Evolutionary conservation across 148 eudicot genomes (phyloP).

Genomic region (Rhododendron molle): DNA sequence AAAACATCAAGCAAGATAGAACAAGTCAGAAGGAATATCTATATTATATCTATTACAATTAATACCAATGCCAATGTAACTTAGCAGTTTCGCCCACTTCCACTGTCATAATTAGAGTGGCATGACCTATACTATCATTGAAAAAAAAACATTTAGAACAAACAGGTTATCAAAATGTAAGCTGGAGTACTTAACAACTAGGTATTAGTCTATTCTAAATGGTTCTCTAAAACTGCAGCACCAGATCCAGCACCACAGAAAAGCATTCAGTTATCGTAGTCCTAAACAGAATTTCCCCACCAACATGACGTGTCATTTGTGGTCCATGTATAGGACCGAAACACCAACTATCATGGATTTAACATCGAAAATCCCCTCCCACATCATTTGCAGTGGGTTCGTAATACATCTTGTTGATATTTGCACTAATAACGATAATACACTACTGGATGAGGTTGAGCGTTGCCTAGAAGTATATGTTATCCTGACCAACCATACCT

Average conservation of each 20-base stretch:
- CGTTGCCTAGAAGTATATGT: neutral
- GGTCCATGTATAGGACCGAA: neutral
- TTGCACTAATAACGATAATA: neutral
- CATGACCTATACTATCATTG: neutral
- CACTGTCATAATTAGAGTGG: neutral
- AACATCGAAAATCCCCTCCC: neutral
- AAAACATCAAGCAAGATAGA: conserved; percentile 4
- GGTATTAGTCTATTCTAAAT: neutral
- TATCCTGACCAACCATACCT: neutral
- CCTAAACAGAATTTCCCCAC: neutral
- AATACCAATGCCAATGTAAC: neutral
- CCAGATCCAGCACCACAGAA: neutral
- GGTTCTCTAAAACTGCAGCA: neutral
- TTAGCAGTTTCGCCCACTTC: neutral
- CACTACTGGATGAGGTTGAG: neutral
- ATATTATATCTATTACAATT: neutral
- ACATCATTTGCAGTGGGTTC: neutral
- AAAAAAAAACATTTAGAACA: neutral
- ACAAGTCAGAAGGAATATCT: neutral
- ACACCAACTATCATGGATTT: neutral
- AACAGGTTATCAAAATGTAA: neutral
- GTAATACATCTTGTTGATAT: neutral
- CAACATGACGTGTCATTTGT: neutral
- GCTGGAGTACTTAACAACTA: neutral
- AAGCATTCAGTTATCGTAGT: neutral